Evolutionary conservation across 345 rosid genomes (phyloP).

Genomic region (Heritiera fomes): DNA sequence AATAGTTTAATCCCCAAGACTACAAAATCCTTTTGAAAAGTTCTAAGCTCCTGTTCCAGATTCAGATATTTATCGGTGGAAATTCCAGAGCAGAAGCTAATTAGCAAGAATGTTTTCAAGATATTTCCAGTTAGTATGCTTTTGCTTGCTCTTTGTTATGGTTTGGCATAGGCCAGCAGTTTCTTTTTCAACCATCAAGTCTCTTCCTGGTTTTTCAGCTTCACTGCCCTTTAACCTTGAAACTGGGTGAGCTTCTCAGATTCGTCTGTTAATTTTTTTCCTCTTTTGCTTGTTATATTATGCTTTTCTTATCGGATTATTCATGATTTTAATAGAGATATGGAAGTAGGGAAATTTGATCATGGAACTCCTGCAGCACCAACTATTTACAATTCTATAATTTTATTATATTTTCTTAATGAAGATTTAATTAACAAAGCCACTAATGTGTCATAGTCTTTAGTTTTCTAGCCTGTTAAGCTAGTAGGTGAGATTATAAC

Average conservation of each 20-base stretch:
- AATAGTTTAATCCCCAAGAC: too few species aligned
- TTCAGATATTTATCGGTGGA: too few species aligned
- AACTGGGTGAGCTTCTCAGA: conserved; percentile 40
- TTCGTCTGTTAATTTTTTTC: background rate
- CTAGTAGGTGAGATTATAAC: too few species aligned
- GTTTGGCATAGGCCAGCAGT: background rate
- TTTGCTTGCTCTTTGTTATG: background rate
- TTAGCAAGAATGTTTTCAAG: background rate
- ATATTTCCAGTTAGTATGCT: background rate
- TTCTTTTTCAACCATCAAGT: conserved; percentile 29
- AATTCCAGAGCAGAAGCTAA: too few species aligned
- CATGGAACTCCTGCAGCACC: background rate
- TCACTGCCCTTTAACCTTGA: conserved; percentile 40
- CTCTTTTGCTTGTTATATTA: background rate
- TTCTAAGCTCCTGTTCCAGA: too few species aligned
- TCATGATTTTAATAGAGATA: background rate
- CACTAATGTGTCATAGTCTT: too few species aligned
- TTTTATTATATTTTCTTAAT: too few species aligned
- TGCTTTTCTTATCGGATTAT: background rate
- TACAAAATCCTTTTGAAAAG: too few species aligned
- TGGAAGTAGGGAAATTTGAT: background rate
- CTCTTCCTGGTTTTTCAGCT: conserved; percentile 45
- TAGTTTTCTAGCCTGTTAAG: too few species aligned
- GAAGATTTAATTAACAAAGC: too few species aligned
- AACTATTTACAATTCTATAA: too few species aligned